Conservation (phyloP, 2,329 filamentous ascomycete species). For the Sphaerostilbella broomeana region DNA sequence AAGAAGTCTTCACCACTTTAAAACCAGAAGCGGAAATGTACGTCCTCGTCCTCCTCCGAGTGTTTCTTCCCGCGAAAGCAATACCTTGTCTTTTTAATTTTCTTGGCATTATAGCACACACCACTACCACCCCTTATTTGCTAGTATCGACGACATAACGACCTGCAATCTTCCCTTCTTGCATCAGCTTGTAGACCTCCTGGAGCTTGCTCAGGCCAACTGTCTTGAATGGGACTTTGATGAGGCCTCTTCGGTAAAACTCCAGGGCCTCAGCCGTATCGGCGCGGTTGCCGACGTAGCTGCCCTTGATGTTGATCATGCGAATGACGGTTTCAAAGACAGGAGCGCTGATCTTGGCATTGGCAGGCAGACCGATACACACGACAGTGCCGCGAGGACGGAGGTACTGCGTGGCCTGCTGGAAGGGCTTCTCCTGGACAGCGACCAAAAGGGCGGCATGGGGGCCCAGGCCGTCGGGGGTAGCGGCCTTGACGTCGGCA, state of each 20-base stretch:
- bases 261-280: slow-evolving; percentile 86
- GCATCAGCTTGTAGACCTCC: slow-evolving; percentile 72
- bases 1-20: no score
- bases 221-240: slow-evolving; percentile 82
- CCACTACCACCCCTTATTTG: no score
- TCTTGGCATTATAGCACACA: no score
- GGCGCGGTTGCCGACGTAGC: slow-evolving; percentile 87
- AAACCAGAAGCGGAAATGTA: no score
- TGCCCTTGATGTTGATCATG: slow-evolving; percentile 90
- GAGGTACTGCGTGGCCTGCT: slow-evolving; percentile 86
- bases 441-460: slow-evolving; percentile 84
- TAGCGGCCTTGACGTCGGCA: slow-evolving; percentile 75
- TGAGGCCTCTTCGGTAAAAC: slow-evolving; percentile 76
- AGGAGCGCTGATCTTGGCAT: slow-evolving; percentile 71
- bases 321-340: slow-evolving; percentile 84
- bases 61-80: no score
- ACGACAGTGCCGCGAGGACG: slow-evolving; percentile 76
- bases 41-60: no score
- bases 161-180: slow-evolving; percentile 64
- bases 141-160: slow-evolving; percentile 73
- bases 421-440: slow-evolving; percentile 86
- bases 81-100: no score
- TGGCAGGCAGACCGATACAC: slow-evolving; percentile 80
- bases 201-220: slow-evolving; percentile 74
- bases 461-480: slow-evolving; percentile 73